These are phyloP conservation scores for Phytophthora cryptogea DNA, from an alignment of 352 stramenopile species.

Conservation along the genomic window DNA sequence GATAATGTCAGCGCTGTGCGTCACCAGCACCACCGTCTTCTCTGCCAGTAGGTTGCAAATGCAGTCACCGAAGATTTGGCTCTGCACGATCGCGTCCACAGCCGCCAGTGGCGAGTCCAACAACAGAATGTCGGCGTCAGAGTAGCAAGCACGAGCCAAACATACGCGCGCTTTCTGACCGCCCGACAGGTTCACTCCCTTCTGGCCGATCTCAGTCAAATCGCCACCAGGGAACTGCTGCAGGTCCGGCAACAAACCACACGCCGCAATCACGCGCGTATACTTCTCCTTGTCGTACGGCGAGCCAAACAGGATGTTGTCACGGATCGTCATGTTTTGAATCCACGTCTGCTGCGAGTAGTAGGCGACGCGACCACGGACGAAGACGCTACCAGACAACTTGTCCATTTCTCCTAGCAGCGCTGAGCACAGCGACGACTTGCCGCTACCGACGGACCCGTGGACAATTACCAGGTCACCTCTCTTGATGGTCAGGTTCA, in stretches of 20 bases:
- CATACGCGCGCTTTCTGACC: constrained; percentile 90
- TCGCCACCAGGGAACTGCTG: constrained; percentile 87
- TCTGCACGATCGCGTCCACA: constrained; percentile 94
- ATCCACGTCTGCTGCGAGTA: constrained; percentile 92
- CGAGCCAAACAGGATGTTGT: constrained; percentile 95
- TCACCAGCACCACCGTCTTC: constrained; percentile 90
- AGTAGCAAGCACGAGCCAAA: constrained; percentile 70
- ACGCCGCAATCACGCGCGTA: constrained; percentile 63
- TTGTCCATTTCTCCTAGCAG: constrained; percentile 89
- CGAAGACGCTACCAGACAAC: constrained; percentile 34
- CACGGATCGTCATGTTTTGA: constrained; percentile 92
- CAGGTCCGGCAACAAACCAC: constrained; percentile 86
- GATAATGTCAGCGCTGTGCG: constrained; percentile 72
- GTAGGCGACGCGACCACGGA: constrained; percentile 59
- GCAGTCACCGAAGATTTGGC: constrained; percentile 81
- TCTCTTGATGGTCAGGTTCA: constrained; percentile 46
- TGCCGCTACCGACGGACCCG: constrained; percentile 52
- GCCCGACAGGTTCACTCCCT: constrained; percentile 93
- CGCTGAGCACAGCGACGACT: constrained; percentile 58
- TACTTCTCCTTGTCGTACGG: constrained; percentile 55
- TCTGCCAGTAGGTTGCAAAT: constrained; percentile 37
- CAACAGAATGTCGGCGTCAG: constrained; percentile 67
- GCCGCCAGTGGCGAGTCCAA: constrained; percentile 93
- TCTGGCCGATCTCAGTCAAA: constrained; percentile 94
- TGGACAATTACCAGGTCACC: constrained; percentile 60